Base-by-base conservation (phyloP, 495 filamentous ascomycete species). In the Lepraria neglecta region DNA sequence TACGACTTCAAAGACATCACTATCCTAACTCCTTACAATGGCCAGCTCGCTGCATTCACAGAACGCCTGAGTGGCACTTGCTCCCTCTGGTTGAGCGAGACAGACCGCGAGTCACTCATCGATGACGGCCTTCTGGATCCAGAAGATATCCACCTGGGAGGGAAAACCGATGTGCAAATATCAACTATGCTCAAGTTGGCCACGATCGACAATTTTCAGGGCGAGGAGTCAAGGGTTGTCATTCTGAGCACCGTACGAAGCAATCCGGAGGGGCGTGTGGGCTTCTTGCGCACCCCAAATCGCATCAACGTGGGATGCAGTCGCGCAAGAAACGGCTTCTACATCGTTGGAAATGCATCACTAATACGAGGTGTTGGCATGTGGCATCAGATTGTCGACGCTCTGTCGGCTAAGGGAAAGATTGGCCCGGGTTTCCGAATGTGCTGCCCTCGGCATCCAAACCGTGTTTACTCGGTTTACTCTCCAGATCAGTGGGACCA, bases 311-410 rank as follows among this genome's bases (percentile, higher is more conserved):
- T 92, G 0, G 75, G 88, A 0, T 76, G 90, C 10, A 82, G 71
- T 60, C 84, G 89, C 17, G 89, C 89, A 3, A 77, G 84, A 63
- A 80, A 92, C 68, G 88, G 89, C 14, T 88, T 92, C 82, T 92
- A 89, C 67, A 79, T 92, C 30, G 81, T 92, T 56, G 87, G 89
- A 15, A 87, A 91, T 72, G 62, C 79, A 7, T 63, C 74, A 27
- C 82, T 86, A 0, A 81, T 78, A 53, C 61, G 56, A 0, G 66
- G 71, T 53, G 78, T 89, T 3, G 64, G 68, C 0, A 91, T 92
- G 86, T 92, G 88, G 89, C 68, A 70, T 4, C 60, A 84, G 5
- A 82, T 92, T 6, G 68, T 87, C 21, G 55, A 67, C 1, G 76
- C 84, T 38, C 67, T 91, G 0, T 64, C 69, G 24, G 61, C 65